Percentiles rank a stretch among this genome's conserved stretches.
These are phyloP conservation scores for Trichothecium sympodiale DNA, from an alignment of 2,329 filamentous ascomycete species.

Conservation along the genomic window DNA sequence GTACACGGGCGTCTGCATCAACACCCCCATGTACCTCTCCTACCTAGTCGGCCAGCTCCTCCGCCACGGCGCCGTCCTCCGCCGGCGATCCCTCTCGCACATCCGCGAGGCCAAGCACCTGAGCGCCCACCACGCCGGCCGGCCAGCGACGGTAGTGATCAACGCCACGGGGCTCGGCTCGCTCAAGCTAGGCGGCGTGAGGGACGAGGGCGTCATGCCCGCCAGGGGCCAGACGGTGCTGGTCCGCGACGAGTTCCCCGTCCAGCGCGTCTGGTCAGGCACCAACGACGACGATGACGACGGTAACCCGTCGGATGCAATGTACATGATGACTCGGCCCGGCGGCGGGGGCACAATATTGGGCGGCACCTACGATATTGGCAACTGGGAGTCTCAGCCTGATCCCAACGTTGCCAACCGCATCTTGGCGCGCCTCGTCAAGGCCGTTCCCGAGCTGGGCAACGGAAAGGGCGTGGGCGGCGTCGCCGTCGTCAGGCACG, in stretches of 20 bases:
- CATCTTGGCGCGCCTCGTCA: conserved; percentile 62
- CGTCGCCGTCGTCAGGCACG: conserved; percentile 64
- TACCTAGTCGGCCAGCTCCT: conserved; percentile 58
- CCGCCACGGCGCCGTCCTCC: conserved; percentile 45
- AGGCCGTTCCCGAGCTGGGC: conserved; percentile 48
- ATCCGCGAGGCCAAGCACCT: conserved; percentile 46
- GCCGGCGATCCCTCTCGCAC: conserved; percentile 41
- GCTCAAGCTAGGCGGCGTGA: conserved; percentile 55
- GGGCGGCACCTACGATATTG: conserved; percentile 64
- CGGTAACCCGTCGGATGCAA: conserved; percentile 52
- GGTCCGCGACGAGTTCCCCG: conserved; percentile 59
- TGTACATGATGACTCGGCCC: conserved; percentile 69
- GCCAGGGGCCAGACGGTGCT: conserved; percentile 63
- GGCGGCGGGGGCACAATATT: conserved; percentile 62
- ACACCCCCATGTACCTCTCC: conserved; percentile 60
- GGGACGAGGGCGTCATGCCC: conserved; percentile 52
- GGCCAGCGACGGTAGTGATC: conserved; percentile 47
- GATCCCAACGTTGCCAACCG: conserved; percentile 61
- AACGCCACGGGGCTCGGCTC: conserved; percentile 62
- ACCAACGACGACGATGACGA: conserved; percentile 59
- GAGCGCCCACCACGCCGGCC: conserved; percentile 43
- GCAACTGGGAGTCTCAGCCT: conserved; percentile 61
- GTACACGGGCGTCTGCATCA: conserved; percentile 63
- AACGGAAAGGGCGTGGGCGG: conserved; percentile 53
- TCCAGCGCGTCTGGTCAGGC: conserved; percentile 50